Base-by-base conservation (phyloP, 164 flowering plant genomes). In the Magnolia officinalis region DNA sequence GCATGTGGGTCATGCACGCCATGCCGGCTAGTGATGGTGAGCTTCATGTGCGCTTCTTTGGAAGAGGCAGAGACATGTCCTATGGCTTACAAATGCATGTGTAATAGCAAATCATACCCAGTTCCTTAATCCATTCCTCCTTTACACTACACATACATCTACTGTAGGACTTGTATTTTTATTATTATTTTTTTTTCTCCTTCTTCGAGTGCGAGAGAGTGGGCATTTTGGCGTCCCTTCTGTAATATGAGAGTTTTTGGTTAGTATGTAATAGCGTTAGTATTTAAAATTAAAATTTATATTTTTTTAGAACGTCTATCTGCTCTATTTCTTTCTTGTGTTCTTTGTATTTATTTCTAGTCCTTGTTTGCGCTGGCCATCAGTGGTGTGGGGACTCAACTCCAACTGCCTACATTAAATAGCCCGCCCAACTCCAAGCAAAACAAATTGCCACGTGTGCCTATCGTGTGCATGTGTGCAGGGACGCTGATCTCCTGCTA, bases 1-100 rank as follows among this genome's bases (percentile, higher is more conserved):
- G 98, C 95, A 0, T 91, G 96, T 74, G 96, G 96, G n/a, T 90
- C 95, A 20, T 93, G 98, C 83, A 76, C 86, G 0, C 98, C 98
- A 6, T 93, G 98, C 72, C 83, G 90, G 58, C 83, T 90, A 24
- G 96, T 89, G 10, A 89, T 88, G 93, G 93, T 91, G 66, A 91
- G 96, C 89, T 91, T 89, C 63, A 87, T 89, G n/a, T 93, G 98
- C 71, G 83, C 96, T 0, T 79, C 92, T 2, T 71, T 92, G 5
- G 87, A 82, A 59, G 95, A 91, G 79, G 92, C 98, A 29, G 98
- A 93, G 83, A 87, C 96, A 64, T 93, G 98, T 74, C 98, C 98
- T 1, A 91, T 93, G 87, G 90, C 96, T 74, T 90, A 93, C 76
- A 89, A 89, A 72, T 93, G 98, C 86, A 89, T 91, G 95, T 93